Percentiles rank a stretch among this genome's conserved stretches.
Evolutionary conservation across 495 filamentous ascomycete species (phyloP).

Genomic region (Aspergillus diversus): DNA sequence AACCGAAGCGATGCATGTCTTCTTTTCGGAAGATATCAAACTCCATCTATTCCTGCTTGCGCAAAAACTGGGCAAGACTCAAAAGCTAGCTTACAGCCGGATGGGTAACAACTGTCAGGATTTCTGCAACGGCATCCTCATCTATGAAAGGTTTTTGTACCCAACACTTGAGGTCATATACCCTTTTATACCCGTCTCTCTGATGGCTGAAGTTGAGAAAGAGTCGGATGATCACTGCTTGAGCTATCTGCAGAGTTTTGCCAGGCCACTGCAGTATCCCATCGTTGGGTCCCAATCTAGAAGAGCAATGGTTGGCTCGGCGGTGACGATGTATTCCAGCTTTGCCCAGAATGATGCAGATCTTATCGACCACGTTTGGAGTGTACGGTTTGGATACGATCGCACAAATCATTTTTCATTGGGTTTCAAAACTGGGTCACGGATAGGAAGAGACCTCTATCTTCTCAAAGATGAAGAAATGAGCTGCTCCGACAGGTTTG

Average conservation of each 20-base stretch:
- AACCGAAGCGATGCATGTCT: background rate
- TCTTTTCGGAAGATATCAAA: background rate
- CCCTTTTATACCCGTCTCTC: constrained; percentile 13
- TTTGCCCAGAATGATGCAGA: constrained; percentile 16
- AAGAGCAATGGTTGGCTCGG: constrained; percentile 12
- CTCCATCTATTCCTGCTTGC: constrained; percentile 6
- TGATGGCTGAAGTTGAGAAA: constrained; percentile 3
- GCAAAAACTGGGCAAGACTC: constrained; percentile 12
- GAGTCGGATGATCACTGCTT: constrained; percentile 2
- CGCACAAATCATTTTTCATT: background rate
- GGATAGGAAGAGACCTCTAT: background rate
- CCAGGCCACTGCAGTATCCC: constrained; percentile 10
- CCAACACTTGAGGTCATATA: constrained; percentile 8
- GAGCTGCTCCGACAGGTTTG: constrained; percentile 18
- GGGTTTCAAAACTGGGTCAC: background rate
- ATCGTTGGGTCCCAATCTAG: constrained; percentile 7
- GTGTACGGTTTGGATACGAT: constrained; percentile 14
- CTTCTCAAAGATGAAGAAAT: constrained; percentile 18
- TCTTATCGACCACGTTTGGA: constrained; percentile 13
- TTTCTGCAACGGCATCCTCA: constrained; percentile 14
- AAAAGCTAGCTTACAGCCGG: constrained; percentile 16
- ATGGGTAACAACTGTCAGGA: constrained; percentile 18
- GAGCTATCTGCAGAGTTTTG: constrained; percentile 16
- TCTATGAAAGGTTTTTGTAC: constrained; percentile 9
- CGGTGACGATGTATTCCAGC: constrained; percentile 18